phyloP scores from a whole-genome alignment of 2,329 filamentous ascomycete genomes.

The Trichophyton mentagrophytes region DNA sequence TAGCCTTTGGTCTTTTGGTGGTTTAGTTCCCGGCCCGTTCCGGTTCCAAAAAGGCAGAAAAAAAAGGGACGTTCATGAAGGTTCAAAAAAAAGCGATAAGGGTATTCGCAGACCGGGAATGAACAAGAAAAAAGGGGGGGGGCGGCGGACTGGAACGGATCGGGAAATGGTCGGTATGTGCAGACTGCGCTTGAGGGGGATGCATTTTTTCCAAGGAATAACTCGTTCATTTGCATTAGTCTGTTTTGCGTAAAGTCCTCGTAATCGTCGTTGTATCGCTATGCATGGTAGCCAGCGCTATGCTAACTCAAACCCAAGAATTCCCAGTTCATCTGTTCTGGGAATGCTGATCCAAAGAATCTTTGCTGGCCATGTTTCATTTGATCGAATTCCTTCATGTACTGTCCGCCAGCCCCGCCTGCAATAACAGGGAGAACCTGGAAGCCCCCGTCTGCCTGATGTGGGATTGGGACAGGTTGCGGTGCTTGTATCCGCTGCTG shows the following conservation, averaged over 20 bases:
- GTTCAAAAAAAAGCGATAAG: not conserved
- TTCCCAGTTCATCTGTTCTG: slow-evolving; percentile 10
- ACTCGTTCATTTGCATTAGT: not conserved
- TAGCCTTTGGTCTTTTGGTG: not conserved
- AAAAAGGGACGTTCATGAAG: not conserved
- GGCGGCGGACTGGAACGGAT: not conserved
- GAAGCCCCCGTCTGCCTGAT: not conserved
- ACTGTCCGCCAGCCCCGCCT: not conserved
- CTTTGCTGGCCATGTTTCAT: slow-evolving; percentile 10
- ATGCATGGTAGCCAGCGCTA: not conserved
- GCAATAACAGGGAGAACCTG: not conserved
- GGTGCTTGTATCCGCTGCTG: not conserved
- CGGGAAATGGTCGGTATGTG: not conserved
- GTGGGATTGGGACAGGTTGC: not conserved
- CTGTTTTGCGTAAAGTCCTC: not conserved
- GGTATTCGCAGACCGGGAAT: not conserved
- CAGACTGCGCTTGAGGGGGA: not conserved
- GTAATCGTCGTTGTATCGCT: not conserved
- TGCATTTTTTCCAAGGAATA: not conserved
- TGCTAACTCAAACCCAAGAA: slow-evolving; percentile 9
- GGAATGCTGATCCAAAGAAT: slow-evolving; percentile 10
- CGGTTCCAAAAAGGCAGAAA: not conserved
- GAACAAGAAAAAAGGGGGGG: not conserved
- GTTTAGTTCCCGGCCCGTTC: not conserved
- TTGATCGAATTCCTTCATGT: slow-evolving; percentile 6